Base-by-base conservation (phyloP, 2,329 filamentous ascomycete genomes). In the Penicillium concentricum region DNA sequence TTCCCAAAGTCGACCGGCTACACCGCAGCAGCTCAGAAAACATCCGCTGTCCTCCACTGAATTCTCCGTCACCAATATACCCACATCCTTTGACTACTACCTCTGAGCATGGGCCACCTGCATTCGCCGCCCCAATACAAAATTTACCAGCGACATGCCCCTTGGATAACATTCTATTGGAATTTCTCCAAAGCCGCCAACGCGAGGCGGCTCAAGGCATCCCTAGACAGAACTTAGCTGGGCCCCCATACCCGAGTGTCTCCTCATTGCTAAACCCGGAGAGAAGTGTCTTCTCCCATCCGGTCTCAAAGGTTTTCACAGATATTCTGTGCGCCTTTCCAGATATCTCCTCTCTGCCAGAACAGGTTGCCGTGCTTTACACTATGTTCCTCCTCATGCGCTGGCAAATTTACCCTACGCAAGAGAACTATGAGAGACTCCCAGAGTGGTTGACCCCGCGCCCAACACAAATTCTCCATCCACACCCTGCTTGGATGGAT, bases 241-340 rank as follows among this genome's bases (percentile, higher is more conserved):
- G 90, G 0, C 91, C 91, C 0, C 81, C 84, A 15, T 92, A 95
- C 68, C 91, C 91, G 1, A 90, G 87, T 56, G 89, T 95, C 55
- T 87, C 87, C 0, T 89, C 88, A 1, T 81, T 96, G 5, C 82
- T 93, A 38, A 90, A 93, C 68, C 89, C 90, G 0, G 79, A 85
- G 39, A 81, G 82, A 49, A 81, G 80, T 58, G 78, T 78, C 8
- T 82, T 82, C 65, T 84, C 87, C 2, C 91, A 96, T 67, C 90
- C 90, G 1, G 79, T 96, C 2, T 93, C 90, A 7, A 90, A 90
- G 63, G 84, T 96, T 15, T 90, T 95, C 69, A 92, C 90, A 41
- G 91, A 95, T 72, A 91, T 96, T 57, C 79, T 96, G 12, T 81
- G 84, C 61, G 91, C 88, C n/a, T 95, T 96, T 65, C 90, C 91